phyloP scores from a whole-genome alignment of 192 early-diverging fungal genomes.

The Backusella tarrabulga region DNA sequence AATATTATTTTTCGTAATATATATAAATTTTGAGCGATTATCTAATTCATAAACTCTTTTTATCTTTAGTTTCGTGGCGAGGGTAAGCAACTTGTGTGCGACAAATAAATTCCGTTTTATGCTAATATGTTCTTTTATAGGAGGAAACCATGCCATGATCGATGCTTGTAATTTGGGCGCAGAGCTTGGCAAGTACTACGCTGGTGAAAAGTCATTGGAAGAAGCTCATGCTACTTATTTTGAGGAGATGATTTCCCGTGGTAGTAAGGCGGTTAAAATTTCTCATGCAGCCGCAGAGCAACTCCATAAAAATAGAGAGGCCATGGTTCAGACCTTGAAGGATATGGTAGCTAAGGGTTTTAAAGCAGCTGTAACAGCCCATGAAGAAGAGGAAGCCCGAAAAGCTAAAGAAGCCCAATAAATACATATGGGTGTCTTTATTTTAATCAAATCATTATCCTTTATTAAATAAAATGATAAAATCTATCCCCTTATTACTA shows the following conservation, averaged over 20 bases:
- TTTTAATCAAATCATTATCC: neutral
- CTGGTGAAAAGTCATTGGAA: constrained; percentile 4
- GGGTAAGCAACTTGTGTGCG: constrained; percentile 8
- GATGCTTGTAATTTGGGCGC: constrained; percentile 18
- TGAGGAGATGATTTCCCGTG: constrained; percentile 5
- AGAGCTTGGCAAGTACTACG: neutral
- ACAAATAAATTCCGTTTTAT: neutral
- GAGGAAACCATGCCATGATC: constrained; percentile 23
- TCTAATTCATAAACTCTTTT: too few species aligned
- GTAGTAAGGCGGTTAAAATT: neutral
- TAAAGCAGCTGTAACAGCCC: neutral
- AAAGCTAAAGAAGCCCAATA: neutral
- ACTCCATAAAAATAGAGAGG: neutral
- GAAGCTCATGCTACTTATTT: constrained; percentile 1
- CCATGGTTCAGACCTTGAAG: neutral
- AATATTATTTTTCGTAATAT: too few species aligned
- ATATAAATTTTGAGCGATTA: too few species aligned
- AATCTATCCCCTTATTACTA: neutral
- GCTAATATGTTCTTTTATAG: neutral
- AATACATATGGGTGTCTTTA: neutral
- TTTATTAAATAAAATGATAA: neutral
- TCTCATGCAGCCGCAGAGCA: neutral
- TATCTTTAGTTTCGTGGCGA: constrained; percentile 7
- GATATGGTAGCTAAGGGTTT: neutral
- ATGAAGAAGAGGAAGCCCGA: neutral